Base-by-base conservation (phyloP, 78 protist species). In the Andalucia godoyi region DNA sequence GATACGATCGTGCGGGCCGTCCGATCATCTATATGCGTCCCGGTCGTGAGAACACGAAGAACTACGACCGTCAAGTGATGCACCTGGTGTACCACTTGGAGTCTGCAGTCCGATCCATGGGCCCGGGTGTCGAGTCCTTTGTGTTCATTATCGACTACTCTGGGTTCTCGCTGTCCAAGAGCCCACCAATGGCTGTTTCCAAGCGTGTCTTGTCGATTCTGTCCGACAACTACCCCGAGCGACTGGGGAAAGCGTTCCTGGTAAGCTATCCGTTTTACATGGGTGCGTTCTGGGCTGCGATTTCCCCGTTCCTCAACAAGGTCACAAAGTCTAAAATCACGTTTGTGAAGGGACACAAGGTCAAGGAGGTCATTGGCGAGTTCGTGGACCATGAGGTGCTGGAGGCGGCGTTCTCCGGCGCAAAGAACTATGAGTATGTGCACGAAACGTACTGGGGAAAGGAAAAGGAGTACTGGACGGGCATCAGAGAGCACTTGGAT, bases 1-100 rank as follows among this genome's bases (percentile, higher is more conserved):
- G 41, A 7, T 9, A 7, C 30, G 64, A 58, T 23, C 8, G 7
- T 7, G 30, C 25, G 30, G 64, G 64, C 25, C 45, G 15, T n/a
- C 64, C 64, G 10, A 23, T 58, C 7, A 7, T 10, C 38, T 58
- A 58, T 41, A 58, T 58, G 64, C 41, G 64, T 6, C 52, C 64
- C 8, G 53, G 53, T 41, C 33, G 34, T 15, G 64, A 58, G 41
- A 58, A 58, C 47, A 8, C 34, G 41, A 36, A 25, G 64, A n/a
- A n/a, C n/a, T n/a, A n/a, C n/a, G n/a, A n/a, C n/a, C n/a, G n/a
- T n/a, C n/a, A n/a, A n/a, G n/a, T n/a, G n/a, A n/a, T n/a, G n/a
- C 34, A 17, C 39, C 10, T 58, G 30, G 34, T 7, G 45, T 58
- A 36, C 64, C 25, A 6, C 34, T 41, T 58, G 13, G 64, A 58